These are phyloP conservation scores for Aspergillus latus DNA, from an alignment of 2,329 filamentous ascomycete genomes.

Conservation along the genomic window DNA sequence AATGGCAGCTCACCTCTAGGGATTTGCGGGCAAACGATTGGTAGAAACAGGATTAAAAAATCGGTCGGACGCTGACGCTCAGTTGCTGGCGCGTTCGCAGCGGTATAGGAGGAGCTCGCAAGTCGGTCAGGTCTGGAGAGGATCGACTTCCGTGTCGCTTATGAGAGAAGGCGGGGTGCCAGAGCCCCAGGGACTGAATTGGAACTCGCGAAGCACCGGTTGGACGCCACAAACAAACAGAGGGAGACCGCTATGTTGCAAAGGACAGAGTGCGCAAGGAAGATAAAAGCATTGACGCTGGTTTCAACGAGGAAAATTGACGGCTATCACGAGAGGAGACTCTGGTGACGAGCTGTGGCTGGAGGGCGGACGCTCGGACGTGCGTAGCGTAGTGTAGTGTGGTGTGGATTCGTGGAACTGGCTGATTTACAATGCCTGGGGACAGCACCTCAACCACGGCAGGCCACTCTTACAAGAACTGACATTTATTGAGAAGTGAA, in stretches of 20 bases:
- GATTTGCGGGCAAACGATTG: slow-evolving; percentile 14
- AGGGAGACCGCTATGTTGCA: slow-evolving; percentile 6
- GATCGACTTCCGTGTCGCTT: slow-evolving; percentile 43
- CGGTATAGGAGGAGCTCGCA: slow-evolving; percentile 23
- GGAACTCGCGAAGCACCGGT: slow-evolving; percentile 11
- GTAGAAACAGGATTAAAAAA: slow-evolving; percentile 13
- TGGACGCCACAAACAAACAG: slow-evolving; percentile 4
- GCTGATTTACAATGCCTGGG: background rate
- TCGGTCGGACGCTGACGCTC: slow-evolving; percentile 14
- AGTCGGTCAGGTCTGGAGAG: slow-evolving; percentile 28
- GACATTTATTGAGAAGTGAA: background rate
- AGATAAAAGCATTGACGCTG: slow-evolving; percentile 9
- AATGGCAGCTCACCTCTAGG: slow-evolving; percentile 22
- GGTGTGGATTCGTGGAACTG: slow-evolving; percentile 12
- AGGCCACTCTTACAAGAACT: background rate
- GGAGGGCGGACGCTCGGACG: slow-evolving; percentile 20
- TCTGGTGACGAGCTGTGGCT: slow-evolving; percentile 18
- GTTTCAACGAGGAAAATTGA: slow-evolving; percentile 5
- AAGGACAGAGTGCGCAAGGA: background rate
- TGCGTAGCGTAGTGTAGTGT: background rate
- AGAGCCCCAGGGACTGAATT: slow-evolving; percentile 22
- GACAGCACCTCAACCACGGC: slow-evolving; percentile 2
- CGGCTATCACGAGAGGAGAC: slow-evolving; percentile 7
- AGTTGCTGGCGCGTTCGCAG: slow-evolving; percentile 22
- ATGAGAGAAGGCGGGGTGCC: slow-evolving; percentile 36